A percentile compares a stretch with the other conserved stretches of the same genome.
These are phyloP conservation scores for Paramecium pentaurelia DNA, from an alignment of 73 alveolate genomes.

Conservation along the genomic window DNA sequence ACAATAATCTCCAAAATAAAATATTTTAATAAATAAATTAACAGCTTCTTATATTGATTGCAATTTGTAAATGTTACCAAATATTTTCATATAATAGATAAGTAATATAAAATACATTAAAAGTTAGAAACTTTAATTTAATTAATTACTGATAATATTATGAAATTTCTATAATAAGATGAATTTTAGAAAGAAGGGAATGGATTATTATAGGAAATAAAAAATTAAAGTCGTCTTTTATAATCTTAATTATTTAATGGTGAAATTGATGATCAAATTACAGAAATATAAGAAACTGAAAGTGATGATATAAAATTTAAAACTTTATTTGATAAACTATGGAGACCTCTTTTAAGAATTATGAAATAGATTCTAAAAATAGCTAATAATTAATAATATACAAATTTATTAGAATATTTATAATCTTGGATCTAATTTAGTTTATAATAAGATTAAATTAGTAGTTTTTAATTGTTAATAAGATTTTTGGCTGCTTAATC, in stretches of 20 bases:
- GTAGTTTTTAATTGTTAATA: background rate
- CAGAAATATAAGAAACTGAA: background rate
- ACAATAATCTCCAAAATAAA: constrained; percentile 1
- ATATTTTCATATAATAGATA: background rate
- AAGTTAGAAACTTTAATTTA: constrained; percentile 4
- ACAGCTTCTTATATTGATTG: background rate
- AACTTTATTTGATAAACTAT: background rate
- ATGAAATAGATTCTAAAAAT: background rate
- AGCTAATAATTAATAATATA: constrained; percentile 21
- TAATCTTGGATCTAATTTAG: background rate
- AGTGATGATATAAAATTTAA: background rate
- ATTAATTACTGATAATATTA: background rate
- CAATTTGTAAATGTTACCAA: background rate
- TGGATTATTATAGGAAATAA: background rate
- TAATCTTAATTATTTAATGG: background rate
- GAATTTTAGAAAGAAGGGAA: background rate
- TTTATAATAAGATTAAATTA: background rate
- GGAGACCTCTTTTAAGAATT: constrained; percentile 21
- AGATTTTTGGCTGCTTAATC: constrained; percentile 20
- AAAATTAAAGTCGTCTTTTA: background rate
- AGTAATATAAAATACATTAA: background rate
- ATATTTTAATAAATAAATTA: background rate
- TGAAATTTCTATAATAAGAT: background rate
- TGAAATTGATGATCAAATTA: background rate
- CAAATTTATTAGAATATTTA: background rate